Conservation (phyloP, 345 rosid genomes). For the Pistacia atlantica region DNA sequence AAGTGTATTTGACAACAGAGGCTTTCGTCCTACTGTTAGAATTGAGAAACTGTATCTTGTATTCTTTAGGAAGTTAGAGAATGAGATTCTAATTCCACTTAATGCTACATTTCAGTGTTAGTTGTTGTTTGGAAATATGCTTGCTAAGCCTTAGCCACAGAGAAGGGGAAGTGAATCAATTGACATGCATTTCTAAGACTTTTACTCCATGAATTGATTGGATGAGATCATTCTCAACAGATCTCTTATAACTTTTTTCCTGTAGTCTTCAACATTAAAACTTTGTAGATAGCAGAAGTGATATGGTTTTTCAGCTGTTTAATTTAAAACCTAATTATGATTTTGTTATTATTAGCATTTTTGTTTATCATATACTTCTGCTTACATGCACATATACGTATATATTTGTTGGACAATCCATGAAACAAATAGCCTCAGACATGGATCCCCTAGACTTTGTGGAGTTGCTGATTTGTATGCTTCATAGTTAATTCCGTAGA, state of each 20-base stretch:
- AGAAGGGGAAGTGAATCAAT: not conserved
- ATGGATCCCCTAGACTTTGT: not conserved
- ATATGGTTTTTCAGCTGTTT: not conserved
- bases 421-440: not conserved
- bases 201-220: not conserved
- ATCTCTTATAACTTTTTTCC: not conserved
- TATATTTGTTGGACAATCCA: too few species aligned
- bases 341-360: not conserved
- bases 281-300: not conserved
- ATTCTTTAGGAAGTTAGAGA: conserved; percentile 2
- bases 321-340: too few species aligned
- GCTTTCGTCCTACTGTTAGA: not conserved
- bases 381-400: too few species aligned
- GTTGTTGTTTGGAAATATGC: not conserved
- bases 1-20: not conserved
- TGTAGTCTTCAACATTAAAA: not conserved
- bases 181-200: not conserved
- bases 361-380: not conserved
- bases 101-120: not conserved
- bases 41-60: not conserved
- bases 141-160: not conserved
- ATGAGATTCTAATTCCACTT: not conserved
- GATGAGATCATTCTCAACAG: not conserved
- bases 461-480: not conserved
- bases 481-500: not conserved